Percentiles rank a stretch among this genome's conserved stretches.
Conservation (phyloP, 2,329 filamentous ascomycete genomes). For the Pseudopithomyces maydicus region DNA sequence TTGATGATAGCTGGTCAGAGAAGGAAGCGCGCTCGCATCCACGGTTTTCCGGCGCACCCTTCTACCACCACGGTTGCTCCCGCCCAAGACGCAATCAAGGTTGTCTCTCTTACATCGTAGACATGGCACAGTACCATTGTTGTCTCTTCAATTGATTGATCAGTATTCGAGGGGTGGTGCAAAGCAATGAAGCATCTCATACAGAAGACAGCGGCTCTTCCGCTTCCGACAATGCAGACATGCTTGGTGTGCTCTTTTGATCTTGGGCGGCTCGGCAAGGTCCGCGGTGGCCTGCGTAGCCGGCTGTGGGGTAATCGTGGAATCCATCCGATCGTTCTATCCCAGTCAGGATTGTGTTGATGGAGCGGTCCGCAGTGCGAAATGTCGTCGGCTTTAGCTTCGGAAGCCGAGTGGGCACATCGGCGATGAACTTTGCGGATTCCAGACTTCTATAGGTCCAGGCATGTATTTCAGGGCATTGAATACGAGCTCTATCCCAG, state of each 20-base stretch:
- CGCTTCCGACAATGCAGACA: conserved; percentile 45
- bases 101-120: conserved; percentile 62
- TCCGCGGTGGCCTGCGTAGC: conserved; percentile 10
- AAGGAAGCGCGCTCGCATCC: conserved; percentile 26
- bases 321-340: conserved; percentile 26
- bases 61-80: conserved; percentile 64
- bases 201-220: conserved; percentile 47
- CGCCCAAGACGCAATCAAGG: conserved; percentile 63
- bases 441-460: neutral
- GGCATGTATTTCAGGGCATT: neutral
- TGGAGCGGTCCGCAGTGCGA: conserved; percentile 13
- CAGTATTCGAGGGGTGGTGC: conserved; percentile 1
- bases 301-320: conserved; percentile 15
- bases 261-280: conserved; percentile 18
- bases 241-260: conserved; percentile 31
- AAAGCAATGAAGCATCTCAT: conserved; percentile 17
- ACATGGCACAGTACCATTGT: conserved; percentile 58
- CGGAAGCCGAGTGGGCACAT: conserved; percentile 4
- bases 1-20: conserved; percentile 34
- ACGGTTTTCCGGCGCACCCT: conserved; percentile 59
- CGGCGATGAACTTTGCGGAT: neutral
- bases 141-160: conserved; percentile 43
- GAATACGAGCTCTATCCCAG: neutral
- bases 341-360: conserved; percentile 6
- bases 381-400: conserved; percentile 9